phyloP scores from a whole-genome alignment of 78 protist genomes.

The Bodo saltans region DNA sequence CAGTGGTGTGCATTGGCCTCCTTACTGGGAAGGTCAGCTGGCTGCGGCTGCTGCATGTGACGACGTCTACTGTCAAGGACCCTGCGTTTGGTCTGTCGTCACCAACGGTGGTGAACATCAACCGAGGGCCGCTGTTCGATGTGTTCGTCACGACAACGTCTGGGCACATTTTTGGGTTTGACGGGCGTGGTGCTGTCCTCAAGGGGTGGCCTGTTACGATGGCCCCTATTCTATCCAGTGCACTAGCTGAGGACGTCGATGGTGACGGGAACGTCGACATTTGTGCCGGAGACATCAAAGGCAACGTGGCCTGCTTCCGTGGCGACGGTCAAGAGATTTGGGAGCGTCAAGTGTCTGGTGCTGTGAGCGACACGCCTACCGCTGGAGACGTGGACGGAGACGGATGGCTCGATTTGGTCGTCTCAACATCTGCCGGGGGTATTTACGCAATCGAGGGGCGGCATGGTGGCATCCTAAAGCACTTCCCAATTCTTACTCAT shows the following conservation, averaged over 20 bases:
- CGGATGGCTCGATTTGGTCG: constrained; percentile 73
- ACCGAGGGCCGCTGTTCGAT: constrained; percentile 63
- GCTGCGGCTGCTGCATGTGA: constrained; percentile 14
- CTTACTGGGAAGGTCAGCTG: neutral
- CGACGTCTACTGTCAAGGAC: constrained; percentile 30
- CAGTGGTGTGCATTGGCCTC: constrained; percentile 47
- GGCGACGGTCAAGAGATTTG: constrained; percentile 46
- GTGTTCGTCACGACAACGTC: constrained; percentile 52
- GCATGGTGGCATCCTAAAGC: constrained; percentile 43
- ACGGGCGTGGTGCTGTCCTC: constrained; percentile 30
- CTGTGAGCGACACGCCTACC: constrained; percentile 25
- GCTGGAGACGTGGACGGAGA: constrained; percentile 81
- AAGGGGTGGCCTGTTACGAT: constrained; percentile 58
- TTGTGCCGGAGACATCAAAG: constrained; percentile 24
- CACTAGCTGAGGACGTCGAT: constrained; percentile 63
- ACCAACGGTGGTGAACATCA: constrained; percentile 76
- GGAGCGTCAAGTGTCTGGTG: constrained; percentile 27
- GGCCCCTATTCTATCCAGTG: constrained; percentile 66
- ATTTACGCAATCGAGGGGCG: constrained; percentile 67
- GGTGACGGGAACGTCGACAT: constrained; percentile 68
- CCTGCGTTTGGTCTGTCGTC: constrained; percentile 59
- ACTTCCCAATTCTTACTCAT: constrained; percentile 54
- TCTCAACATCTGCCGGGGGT: constrained; percentile 56
- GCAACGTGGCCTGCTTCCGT: constrained; percentile 43
- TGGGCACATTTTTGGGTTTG: constrained; percentile 61